phyloP scores from a whole-genome alignment of 805 yeast genomes.

The Metschnikowia cerradonensis region DNA sequence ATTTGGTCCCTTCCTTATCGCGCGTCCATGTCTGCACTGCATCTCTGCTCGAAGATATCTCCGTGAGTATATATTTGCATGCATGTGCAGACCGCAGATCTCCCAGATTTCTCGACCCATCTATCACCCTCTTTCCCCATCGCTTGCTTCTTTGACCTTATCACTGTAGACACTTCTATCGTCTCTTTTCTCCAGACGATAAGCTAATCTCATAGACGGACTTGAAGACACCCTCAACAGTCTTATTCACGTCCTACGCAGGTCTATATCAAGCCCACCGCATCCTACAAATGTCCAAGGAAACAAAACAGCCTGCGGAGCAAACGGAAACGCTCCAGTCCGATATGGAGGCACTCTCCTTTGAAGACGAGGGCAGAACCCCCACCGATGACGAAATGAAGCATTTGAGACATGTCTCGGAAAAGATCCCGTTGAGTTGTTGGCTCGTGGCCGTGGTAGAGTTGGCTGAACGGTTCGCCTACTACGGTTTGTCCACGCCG shows the following conservation, averaged over 20 bases:
- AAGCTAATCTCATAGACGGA: too few relatives aligned
- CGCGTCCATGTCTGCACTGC: background rate
- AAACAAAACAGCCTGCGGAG: slow-evolving; percentile 4
- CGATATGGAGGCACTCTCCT: slow-evolving; percentile 10
- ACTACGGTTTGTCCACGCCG: slow-evolving; percentile 73
- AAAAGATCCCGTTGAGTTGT: slow-evolving; percentile 49
- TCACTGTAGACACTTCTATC: too few relatives aligned
- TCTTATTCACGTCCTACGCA: too few relatives aligned
- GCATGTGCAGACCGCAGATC: slow-evolving; percentile 3
- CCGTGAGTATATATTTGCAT: background rate
- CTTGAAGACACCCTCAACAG: too few relatives aligned
- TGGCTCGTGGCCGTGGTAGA: slow-evolving; percentile 69
- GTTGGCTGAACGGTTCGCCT: slow-evolving; percentile 76
- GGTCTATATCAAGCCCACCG: background rate
- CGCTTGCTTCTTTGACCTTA: too few relatives aligned
- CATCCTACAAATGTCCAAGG: slow-evolving; percentile 6
- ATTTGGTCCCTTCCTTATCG: slow-evolving; percentile 2
- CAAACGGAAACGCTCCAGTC: slow-evolving; percentile 4
- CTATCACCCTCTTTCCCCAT: background rate
- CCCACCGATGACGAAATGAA: slow-evolving; percentile 54
- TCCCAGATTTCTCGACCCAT: background rate
- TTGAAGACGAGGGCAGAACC: slow-evolving; percentile 32
- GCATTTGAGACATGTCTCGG: slow-evolving; percentile 51
- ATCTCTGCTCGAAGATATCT: background rate
- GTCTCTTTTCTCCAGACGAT: too few relatives aligned